Base-by-base conservation (phyloP, 2,329 filamentous ascomycete species). In the Aaosphaeria arxii region DNA sequence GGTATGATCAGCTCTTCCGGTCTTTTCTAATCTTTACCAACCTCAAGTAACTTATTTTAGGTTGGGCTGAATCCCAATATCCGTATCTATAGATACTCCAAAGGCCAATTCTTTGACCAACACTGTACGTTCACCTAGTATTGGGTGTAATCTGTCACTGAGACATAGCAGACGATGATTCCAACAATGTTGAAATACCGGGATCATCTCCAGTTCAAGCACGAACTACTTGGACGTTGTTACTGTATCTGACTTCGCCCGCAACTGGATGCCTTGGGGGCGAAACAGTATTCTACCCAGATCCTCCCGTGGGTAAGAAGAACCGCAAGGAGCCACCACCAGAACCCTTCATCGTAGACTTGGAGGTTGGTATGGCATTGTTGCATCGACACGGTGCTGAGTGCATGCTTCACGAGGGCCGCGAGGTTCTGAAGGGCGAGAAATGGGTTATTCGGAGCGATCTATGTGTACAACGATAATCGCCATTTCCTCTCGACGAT, bases 391-490 rank as follows among this genome's bases (percentile, higher is more conserved):
- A 96, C 71, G 91, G 92, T 0, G 82, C 89, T 55, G 87, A 92
- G 53, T 96, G 92, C 71, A 81, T 96, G 74, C 72, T 96, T 62
- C 91, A 96, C 69, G 91, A 96, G 70, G 91, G 91, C 0, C 80
- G 82, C 48, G 85, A 95, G 65, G 91, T 96, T 1, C 79, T 74
- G 1, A 77, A 80, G 39, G 91, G 91, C 7, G 89, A 95, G 73
- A 96, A 96, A 71, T 96, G 91, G 91, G 85, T 96, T 50, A 80
- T 96, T 50, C 77, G 91, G 55, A 95, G 87, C 53, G 91, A 96
- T 74, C 71, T 96, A 39, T 89, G 86, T 61, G 78, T 91, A 11
- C 77, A 70, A 54, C 74, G 79, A 52, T 84, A 58, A 60, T 63
- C 62, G 66, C 54, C 40, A 43, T 43, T 39, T 62, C 66, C 64